phyloP scores from a whole-genome alignment of 306 rosid genomes.

The Hippophae tibetana region DNA sequence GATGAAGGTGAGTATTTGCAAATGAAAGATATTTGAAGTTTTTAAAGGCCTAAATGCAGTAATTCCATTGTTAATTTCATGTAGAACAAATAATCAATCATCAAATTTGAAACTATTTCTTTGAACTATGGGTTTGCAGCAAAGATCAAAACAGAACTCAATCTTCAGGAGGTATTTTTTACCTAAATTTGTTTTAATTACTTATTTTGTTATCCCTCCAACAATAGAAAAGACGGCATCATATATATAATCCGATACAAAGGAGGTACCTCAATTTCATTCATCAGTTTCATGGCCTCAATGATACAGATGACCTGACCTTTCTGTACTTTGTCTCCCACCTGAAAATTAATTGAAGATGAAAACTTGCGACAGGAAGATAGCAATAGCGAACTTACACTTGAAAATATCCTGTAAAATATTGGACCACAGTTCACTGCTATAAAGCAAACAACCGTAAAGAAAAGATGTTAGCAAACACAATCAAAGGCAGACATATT shows the following conservation, averaged over 20 bases:
- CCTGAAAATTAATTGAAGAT: conserved; percentile 39
- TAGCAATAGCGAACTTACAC: neutral
- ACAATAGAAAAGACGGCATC: no score
- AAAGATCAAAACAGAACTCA: no score
- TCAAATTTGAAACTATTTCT: neutral
- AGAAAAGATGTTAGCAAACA: neutral
- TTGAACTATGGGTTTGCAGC: neutral
- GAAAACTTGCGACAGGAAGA: neutral
- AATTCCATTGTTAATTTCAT: neutral
- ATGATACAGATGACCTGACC: conserved; percentile 83
- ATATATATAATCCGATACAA: no score
- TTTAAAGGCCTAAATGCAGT: neutral
- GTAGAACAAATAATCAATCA: neutral
- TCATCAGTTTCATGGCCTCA: conserved; percentile 98
- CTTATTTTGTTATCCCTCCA: neutral
- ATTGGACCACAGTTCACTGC: neutral
- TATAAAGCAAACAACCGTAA: neutral
- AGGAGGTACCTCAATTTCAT: conserved; percentile 75
- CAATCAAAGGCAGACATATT: neutral
- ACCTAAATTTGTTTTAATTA: neutral
- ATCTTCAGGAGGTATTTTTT: neutral
- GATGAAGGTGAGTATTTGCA: conserved; percentile 1
- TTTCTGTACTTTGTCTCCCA: conserved; percentile 86
- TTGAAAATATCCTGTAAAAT: neutral
- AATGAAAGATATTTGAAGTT: neutral